A percentile compares a stretch with the other conserved stretches of the same genome.
phyloP scores from a whole-genome alignment of 176 grass and related monocot species.

The Thalia dealbata region DNA sequence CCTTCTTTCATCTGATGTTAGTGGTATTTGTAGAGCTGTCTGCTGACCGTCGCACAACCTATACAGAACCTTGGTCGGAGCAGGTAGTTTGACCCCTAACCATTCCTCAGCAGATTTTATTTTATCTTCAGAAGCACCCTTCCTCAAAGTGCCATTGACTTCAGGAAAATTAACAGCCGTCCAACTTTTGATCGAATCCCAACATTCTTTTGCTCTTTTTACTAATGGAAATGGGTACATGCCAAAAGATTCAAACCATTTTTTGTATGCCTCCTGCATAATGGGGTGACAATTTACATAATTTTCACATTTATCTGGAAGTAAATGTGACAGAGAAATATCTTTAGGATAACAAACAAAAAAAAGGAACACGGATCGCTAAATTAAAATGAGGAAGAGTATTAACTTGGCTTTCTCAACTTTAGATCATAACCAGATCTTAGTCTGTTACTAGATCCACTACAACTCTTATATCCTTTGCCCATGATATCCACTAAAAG shows the following conservation, averaged over 20 bases:
- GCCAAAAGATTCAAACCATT: constrained; percentile 77
- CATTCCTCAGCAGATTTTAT: constrained; percentile 43
- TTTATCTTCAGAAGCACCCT: constrained; percentile 68
- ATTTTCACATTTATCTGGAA: neutral
- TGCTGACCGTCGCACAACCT: constrained; percentile 88
- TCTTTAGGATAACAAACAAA: neutral
- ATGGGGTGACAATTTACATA: neutral
- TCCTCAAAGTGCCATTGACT: constrained; percentile 52
- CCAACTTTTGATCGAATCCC: constrained; percentile 60
- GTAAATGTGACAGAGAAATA: neutral
- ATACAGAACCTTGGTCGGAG: constrained; percentile 76
- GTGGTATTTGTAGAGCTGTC: constrained; percentile 20
- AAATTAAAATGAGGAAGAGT: neutral
- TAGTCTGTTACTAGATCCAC: neutral
- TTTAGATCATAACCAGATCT: neutral
- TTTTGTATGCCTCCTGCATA: constrained; percentile 65
- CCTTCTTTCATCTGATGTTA: constrained; percentile 16
- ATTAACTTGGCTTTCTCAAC: neutral
- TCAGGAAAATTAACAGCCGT: constrained; percentile 81
- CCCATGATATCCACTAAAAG: neutral
- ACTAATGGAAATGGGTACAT: constrained; percentile 77
- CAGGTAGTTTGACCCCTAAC: constrained; percentile 63
- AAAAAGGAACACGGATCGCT: neutral
- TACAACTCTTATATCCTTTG: neutral
- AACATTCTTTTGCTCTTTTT: constrained; percentile 71